Evolutionary conservation across 164 flowering plant species (phyloP).

Genomic region (Echeveria elegans): DNA sequence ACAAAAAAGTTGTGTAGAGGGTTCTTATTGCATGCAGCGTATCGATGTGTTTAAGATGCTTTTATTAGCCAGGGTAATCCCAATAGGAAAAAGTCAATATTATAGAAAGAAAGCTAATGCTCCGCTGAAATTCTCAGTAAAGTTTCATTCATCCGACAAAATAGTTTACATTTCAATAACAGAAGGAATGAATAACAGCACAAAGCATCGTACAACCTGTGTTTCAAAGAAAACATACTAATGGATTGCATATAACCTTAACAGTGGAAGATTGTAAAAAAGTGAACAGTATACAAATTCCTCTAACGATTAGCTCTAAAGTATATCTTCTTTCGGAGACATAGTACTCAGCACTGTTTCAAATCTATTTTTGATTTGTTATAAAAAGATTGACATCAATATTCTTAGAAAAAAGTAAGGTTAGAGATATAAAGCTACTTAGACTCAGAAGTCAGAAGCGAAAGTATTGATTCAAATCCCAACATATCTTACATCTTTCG

Average conservation of each 20-base stretch:
- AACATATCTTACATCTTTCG: conserved; percentile 50
- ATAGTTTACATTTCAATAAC: background rate
- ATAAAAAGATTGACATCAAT: background rate
- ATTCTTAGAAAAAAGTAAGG: background rate
- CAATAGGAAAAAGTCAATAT: background rate
- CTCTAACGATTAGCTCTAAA: background rate
- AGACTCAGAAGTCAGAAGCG: background rate
- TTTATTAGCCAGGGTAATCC: too few species aligned
- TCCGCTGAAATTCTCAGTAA: too few species aligned
- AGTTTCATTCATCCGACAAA: too few species aligned
- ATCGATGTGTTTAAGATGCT: background rate
- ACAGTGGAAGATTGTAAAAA: too few species aligned
- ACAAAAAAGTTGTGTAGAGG: background rate
- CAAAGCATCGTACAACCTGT: too few species aligned
- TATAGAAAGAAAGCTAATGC: too few species aligned
- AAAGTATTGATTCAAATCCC: background rate
- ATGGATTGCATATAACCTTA: too few species aligned
- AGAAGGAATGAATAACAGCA: background rate
- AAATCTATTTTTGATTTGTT: background rate
- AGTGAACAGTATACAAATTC: background rate
- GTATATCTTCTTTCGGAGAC: background rate
- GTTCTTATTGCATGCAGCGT: background rate
- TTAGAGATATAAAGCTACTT: background rate
- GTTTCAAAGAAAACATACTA: too few species aligned
- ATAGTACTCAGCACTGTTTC: background rate